Base-by-base conservation (phyloP, 1,284 basidiomycete genomes). In the Rhodotorula sp. region DNA sequence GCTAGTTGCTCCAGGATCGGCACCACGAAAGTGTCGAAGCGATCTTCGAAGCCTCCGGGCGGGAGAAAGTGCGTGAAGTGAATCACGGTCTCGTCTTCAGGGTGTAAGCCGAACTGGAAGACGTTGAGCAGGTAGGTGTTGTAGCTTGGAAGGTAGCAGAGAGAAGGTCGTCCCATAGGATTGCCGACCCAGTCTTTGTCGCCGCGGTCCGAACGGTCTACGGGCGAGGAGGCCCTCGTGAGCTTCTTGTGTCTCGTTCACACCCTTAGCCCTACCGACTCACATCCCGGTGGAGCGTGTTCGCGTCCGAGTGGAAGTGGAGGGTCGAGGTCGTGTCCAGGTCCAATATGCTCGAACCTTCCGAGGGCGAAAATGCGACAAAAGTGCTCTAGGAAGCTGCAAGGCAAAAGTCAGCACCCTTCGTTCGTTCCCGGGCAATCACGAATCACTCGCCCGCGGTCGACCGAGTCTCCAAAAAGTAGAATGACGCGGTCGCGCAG, bases 11-110 rank as follows among this genome's bases (percentile, higher is more conserved):
- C 57, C 37, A 58, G 37, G 24, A 58, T 37, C 4, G 57, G 57
- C 2, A 58, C 57, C 37, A 58, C 57, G 24, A 45, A 58, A 4
- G 57, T 58, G 57, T 58, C 42, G 42, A 58, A 58, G n/a, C 57
- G 57, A 7, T 37, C 56, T 57, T 58, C 57, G 18, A 44, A 42
- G n/a, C 24, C 57, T 8, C 57, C 57, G n/a, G 57, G 57, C n/a
- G 57, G 57, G 22, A 58, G 57, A n/a, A 58, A 58, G 24, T 58
- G 57, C 3, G 37, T 37, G 10, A 44, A 42, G 24, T n/a, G 24
- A 3, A n/a, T 58, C 14, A 58, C 37, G 14, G 57, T 10, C 24
- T 58, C 42, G 42, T 58, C 57, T n/a, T 58, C 57, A 14, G 57
- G 57, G n/a, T 44, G 29, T 1, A 58, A n/a, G 14, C 57, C 57